Percentiles rank a stretch among this genome's conserved stretches.
These are phyloP conservation scores for Casuarina glauca DNA, from an alignment of 306 rosid genomes.

Conservation along the genomic window DNA sequence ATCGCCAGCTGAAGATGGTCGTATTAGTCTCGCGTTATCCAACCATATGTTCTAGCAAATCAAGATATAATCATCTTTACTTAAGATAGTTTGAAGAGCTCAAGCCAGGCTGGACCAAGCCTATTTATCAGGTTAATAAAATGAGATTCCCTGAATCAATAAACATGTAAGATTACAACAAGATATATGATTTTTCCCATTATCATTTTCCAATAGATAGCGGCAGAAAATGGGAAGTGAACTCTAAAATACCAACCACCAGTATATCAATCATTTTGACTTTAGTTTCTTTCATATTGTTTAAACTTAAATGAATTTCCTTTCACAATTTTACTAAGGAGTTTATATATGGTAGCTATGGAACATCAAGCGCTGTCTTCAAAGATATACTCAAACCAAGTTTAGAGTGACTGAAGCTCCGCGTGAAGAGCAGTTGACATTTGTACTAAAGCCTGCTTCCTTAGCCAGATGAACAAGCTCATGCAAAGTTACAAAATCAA, in stretches of 20 bases:
- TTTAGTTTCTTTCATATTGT: neutral
- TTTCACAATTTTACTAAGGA: neutral
- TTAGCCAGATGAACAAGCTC: neutral
- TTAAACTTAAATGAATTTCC: neutral
- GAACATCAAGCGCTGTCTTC: neutral
- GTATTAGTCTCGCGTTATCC: neutral
- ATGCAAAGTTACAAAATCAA: neutral
- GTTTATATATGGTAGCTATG: neutral
- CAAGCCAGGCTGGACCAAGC: conserved; percentile 1
- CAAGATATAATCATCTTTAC: neutral
- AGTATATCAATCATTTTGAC: neutral
- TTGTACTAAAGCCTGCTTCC: too few species aligned
- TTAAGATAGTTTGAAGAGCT: neutral
- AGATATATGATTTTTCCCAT: neutral
- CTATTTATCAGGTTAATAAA: neutral
- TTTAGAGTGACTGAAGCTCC: neutral
- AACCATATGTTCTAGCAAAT: neutral
- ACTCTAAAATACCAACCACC: neutral
- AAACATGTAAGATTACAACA: neutral
- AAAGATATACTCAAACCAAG: neutral
- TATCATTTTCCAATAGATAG: neutral
- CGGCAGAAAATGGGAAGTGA: neutral
- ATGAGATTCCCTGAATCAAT: neutral
- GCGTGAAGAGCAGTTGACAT: neutral
- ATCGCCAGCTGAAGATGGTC: neutral